Evolutionary conservation across 2,329 filamentous ascomycete species (phyloP).

Genomic region (Aulographum hederae): DNA sequence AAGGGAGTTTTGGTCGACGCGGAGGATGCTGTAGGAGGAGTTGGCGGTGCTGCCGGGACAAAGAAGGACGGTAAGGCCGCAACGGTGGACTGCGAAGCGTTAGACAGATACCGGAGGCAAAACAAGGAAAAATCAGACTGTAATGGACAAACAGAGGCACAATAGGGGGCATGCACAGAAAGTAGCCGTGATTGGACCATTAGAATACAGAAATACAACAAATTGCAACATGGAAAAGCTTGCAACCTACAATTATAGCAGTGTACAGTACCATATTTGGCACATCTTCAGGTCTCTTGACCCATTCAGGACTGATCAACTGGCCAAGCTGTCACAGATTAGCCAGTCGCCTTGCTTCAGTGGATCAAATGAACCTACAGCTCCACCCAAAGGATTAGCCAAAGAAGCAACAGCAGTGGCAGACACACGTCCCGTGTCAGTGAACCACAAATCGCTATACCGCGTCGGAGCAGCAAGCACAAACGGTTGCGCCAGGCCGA

Average conservation of each 20-base stretch:
- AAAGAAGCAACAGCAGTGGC: conserved; percentile 74
- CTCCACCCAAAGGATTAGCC: conserved; percentile 80
- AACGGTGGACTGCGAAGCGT: conserved; percentile 33
- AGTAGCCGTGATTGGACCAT: too few relatives aligned
- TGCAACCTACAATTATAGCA: conserved; percentile 53
- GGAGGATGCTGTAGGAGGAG: conserved; percentile 53
- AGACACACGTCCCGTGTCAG: conserved; percentile 60
- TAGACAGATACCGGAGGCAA: neutral
- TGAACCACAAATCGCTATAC: conserved; percentile 93
- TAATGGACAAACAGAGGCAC: too few relatives aligned
- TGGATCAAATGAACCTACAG: conserved; percentile 28
- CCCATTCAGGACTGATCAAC: conserved; percentile 67
- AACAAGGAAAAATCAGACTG: neutral
- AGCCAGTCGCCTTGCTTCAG: conserved; percentile 1
- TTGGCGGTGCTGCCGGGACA: conserved; percentile 58
- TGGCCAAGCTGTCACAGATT: conserved; percentile 51
- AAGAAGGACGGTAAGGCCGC: conserved; percentile 62
- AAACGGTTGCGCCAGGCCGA: conserved; percentile 80
- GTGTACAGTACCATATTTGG: conserved; percentile 74
- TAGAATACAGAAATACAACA: too few relatives aligned
- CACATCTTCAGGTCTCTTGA: conserved; percentile 39
- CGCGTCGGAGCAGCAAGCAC: conserved; percentile 75
- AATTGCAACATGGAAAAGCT: too few relatives aligned
- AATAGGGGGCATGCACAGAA: too few relatives aligned
- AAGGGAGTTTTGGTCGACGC: conserved; percentile 35